Evolutionary conservation across 1,139 yeast genomes (phyloP), one percentile per base, ranked within the genome.

Genomic region (Sugiyamaella grinbergsii): DNA sequence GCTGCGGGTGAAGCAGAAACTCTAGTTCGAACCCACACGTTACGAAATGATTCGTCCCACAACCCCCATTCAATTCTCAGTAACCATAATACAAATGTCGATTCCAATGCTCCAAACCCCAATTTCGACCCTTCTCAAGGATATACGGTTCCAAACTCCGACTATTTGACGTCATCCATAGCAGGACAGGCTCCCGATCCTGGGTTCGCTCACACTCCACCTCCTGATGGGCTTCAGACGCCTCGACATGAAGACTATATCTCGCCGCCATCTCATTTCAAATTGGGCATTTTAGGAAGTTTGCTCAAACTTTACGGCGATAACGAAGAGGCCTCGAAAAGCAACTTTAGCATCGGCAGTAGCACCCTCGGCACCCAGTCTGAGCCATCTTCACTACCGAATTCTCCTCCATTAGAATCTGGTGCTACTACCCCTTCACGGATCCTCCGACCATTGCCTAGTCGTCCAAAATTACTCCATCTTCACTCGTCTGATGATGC

Each of bases 251-350:
- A 71, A 36, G 80, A 76, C 18, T 85, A 79, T 50, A 74, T 86
- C 5, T 81, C 88, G 0, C 90, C 91, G 0, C 95, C 95, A 0
- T 72, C 76, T 39, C 79, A 78, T 49, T 89, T 87, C 5, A 84
- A 84, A 57, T 88, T 89, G 23, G 96, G 96, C 63, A 91, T 89
- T 15, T 75, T 89, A 31, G 86, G 95, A 0, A 81, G 91, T 1
- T 72, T 89, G 55, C 73, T 89, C 55, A 79, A 82, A 58, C 73
- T 89, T 50, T 87, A 88, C 61, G 83, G 79, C 19, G 34, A 41
- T 4, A 66, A 71, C 32, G 62, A 62, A 10, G 65, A 67, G 1
- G 57, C 55, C 10, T 55, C 60, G 24, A 61, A 51, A 38, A 47
- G 54, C 19, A 31, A 31, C 5, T 15, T 26, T 11, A 33, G 50